A percentile compares a stretch with the other conserved stretches of the same genome.
Evolutionary conservation across 2,329 filamentous ascomycete species (phyloP).

Genomic region (Sclerotinia spermophila): DNA sequence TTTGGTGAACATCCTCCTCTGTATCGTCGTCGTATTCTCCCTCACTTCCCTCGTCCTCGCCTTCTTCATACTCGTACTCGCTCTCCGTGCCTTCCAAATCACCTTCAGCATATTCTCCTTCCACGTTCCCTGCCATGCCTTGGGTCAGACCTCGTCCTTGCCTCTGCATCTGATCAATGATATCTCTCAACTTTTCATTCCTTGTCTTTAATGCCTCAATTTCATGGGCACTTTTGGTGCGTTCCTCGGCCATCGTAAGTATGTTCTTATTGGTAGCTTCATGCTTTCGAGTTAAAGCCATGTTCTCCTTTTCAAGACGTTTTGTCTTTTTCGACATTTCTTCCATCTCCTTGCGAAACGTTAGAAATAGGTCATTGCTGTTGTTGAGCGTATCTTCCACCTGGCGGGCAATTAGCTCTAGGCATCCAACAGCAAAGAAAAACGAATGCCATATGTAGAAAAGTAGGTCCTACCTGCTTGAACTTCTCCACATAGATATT

Average conservation of each 20-base stretch:
- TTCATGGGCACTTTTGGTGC: conserved; percentile 69
- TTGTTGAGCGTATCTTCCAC: conserved; percentile 98
- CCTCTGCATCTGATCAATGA: conserved; percentile 94
- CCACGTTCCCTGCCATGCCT: conserved; percentile 58
- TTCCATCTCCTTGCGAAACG: conserved; percentile 98
- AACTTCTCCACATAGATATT: conserved; percentile 99
- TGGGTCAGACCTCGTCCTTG: conserved; percentile 77
- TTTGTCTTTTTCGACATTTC: conserved; percentile 99
- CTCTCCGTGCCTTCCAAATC: conserved; percentile 55
- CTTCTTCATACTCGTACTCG: conserved; percentile 62
- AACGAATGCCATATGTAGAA: neutral
- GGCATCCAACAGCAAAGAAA: conserved; percentile 14
- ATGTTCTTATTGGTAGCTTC: conserved; percentile 93
- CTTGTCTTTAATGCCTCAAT: conserved; percentile 72
- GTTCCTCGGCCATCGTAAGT: conserved; percentile 93
- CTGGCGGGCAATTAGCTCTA: conserved; percentile 54
- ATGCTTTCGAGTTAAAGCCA: conserved; percentile 85
- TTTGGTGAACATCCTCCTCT: conserved; percentile 36
- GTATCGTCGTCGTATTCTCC: conserved; percentile 47
- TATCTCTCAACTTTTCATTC: conserved; percentile 86
- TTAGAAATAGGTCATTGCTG: conserved; percentile 94
- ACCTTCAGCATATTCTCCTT: conserved; percentile 56
- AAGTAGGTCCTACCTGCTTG: conserved; percentile 75
- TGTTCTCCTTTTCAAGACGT: conserved; percentile 92
- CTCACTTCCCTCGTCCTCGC: conserved; percentile 47